Evolutionary conservation across 1,284 basidiomycete species (phyloP).

Genomic region (Trichosporon inkin): DNA sequence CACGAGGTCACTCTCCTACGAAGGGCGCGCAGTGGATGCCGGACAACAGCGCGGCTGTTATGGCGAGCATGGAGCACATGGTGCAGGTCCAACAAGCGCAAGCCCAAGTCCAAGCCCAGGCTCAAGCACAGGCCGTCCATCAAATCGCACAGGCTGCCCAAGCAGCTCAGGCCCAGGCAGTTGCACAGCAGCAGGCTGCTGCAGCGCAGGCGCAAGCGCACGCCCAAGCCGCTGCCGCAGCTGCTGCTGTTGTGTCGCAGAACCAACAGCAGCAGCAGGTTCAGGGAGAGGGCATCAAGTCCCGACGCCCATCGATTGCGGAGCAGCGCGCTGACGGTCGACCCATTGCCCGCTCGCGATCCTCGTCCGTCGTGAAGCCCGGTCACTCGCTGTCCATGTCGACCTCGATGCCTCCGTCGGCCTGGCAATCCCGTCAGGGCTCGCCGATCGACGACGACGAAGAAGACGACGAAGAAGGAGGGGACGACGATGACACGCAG

Average conservation of each 20-base stretch:
- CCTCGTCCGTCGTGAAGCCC: slow-evolving; percentile 37
- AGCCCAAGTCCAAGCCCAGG: slow-evolving; percentile 16
- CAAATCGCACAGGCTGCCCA: slow-evolving; percentile 11
- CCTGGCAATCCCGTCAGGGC: slow-evolving; percentile 39
- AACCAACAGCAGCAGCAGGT: slow-evolving; percentile 34
- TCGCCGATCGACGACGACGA: slow-evolving; percentile 38
- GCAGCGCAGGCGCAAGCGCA: slow-evolving; percentile 10
- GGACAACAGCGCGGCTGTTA: slow-evolving; percentile 15
- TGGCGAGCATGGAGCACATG: slow-evolving; percentile 16
- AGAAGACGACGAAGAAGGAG: slow-evolving; percentile 40
- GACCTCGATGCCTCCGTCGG: slow-evolving; percentile 43
- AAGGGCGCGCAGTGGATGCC: slow-evolving; percentile 20
- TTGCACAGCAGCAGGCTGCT: slow-evolving; percentile 17
- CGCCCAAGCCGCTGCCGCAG: slow-evolving; percentile 12
- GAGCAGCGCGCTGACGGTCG: slow-evolving; percentile 40
- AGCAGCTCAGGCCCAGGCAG: slow-evolving; percentile 14
- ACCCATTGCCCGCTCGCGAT: slow-evolving; percentile 38
- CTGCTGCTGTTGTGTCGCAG: slow-evolving; percentile 4
- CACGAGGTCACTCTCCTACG: slow-evolving; percentile 31
- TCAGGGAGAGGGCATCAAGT: slow-evolving; percentile 16
- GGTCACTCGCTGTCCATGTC: slow-evolving; percentile 18
- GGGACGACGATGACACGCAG: slow-evolving; percentile 36
- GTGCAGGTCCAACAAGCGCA: slow-evolving; percentile 15
- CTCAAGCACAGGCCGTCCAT: slow-evolving; percentile 9
- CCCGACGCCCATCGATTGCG: slow-evolving; percentile 10